phyloP scores from a whole-genome alignment of 2,329 filamentous ascomycete genomes.

The Colletotrichum limetticola region DNA sequence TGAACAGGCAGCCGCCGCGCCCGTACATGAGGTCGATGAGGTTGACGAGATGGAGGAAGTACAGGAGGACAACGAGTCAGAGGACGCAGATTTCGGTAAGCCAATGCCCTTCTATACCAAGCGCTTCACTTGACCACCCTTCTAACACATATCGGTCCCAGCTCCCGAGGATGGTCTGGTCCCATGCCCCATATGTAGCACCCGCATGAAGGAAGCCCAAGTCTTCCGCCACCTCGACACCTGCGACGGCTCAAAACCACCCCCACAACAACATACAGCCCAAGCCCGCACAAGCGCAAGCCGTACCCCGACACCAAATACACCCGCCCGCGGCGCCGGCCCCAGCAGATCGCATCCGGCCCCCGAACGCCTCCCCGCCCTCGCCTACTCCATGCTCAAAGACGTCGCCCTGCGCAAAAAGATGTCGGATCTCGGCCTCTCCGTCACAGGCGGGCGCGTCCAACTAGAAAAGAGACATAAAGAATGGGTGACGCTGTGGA shows the following conservation, averaged over 20 bases:
- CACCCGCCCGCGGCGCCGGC: slow-evolving; percentile 26
- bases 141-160: slow-evolving; percentile 26
- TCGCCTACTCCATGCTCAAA: slow-evolving; percentile 90
- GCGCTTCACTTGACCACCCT: not conserved
- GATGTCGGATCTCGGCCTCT: slow-evolving; percentile 81
- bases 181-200: slow-evolving; percentile 83
- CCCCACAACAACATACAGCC: not conserved
- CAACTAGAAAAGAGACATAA: slow-evolving; percentile 84
- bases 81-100: slow-evolving; percentile 23
- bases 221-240: slow-evolving; percentile 87
- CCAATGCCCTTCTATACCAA: not conserved
- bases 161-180: slow-evolving; percentile 77
- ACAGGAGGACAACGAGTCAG: slow-evolving; percentile 16
- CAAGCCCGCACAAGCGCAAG: not conserved
- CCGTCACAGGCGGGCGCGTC: slow-evolving; percentile 72
- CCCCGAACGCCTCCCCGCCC: slow-evolving; percentile 75
- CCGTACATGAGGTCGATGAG: slow-evolving; percentile 38
- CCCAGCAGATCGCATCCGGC: slow-evolving; percentile 45
- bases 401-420: slow-evolving; percentile 84
- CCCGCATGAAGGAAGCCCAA: slow-evolving; percentile 80
- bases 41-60: slow-evolving; percentile 23
- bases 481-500: slow-evolving; percentile 96
- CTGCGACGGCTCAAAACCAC: slow-evolving; percentile 55
- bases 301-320: slow-evolving; percentile 9
- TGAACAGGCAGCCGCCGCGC: slow-evolving; percentile 49